Base-by-base conservation (phyloP, 192 early-diverging fungal genomes). In the Phycomyces nitens region DNA sequence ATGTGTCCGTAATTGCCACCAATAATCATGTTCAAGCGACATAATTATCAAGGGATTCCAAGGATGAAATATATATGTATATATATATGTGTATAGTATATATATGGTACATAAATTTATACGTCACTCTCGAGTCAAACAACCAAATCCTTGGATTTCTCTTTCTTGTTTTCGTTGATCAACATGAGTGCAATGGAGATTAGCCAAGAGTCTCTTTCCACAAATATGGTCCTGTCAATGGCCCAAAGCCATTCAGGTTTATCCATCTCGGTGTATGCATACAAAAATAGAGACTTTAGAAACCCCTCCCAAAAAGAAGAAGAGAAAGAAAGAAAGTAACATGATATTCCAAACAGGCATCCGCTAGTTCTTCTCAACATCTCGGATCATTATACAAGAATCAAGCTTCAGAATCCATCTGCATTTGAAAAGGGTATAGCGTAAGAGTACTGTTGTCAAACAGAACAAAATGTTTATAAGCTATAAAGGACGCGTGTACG, bases 301-400 rank as follows among this genome's bases (percentile, higher is more conserved):
- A n/a, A n/a, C n/a, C n/a, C n/a, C n/a, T n/a, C n/a, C n/a, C n/a
- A n/a, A n/a, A 44, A 41, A 59, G 42, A 18, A 44, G 20, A n/a
- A 34, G 2, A 5, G 7, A 34, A 34, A 2, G 3, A 34, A 34
- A 34, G 29, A 34, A 5, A 34, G 2, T 34, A n/a, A 21, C 41
- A 39, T 38, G 58, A 42, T 38, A 9, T 22, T 38, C 4, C 22
- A 39, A n/a, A 14, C 26, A 93, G 92, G 20, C 93, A 94, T 77
- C 90, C 93, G 5, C 81, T 94, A 58, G 90, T 91, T n/a, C 77
- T 94, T 57, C 74, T 93, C 40, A 94, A 94, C 53, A 87, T 93
- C 54, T 92, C 92, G 6, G 93, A 94, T 69, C 93, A 94, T 61
- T 92, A 80, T 73, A 93, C 88, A 27, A 79, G 93, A 21, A 80